A percentile compares a stretch with the other conserved stretches of the same genome.
Evolutionary conservation across 345 rosid species (phyloP).

Genomic region (Balakata baccata): DNA sequence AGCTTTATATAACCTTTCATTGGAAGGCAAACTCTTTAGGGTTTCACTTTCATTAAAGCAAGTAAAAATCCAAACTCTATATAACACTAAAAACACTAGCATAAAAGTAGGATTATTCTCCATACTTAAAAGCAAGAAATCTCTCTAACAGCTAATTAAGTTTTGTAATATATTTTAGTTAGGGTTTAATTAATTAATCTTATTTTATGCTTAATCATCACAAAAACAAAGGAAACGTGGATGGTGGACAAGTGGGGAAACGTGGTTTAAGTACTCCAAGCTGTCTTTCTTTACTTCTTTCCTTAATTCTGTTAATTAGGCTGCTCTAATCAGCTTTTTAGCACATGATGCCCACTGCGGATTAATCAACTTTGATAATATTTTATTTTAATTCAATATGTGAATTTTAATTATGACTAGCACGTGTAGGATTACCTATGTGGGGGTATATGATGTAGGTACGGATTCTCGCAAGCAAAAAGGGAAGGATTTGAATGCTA

Average conservation of each 20-base stretch:
- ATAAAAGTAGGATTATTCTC: conserved; percentile 34
- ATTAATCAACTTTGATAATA: neutral
- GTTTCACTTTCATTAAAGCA: conserved; percentile 33
- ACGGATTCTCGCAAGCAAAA: conserved; percentile 25
- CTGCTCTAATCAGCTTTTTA: conserved; percentile 28
- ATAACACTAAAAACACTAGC: conserved; percentile 9
- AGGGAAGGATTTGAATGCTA: neutral
- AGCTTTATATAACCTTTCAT: neutral
- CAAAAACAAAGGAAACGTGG: conserved; percentile 22
- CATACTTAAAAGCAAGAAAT: conserved; percentile 31
- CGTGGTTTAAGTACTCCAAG: too few relatives aligned
- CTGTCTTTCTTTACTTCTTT: conserved; percentile 27
- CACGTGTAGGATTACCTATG: conserved; percentile 21
- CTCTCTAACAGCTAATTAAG: conserved; percentile 48
- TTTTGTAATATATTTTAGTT: conserved; percentile 17
- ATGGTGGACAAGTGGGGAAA: conserved; percentile 36
- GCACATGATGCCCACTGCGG: conserved; percentile 49
- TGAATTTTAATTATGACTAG: too few relatives aligned
- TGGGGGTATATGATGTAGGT: conserved; percentile 16
- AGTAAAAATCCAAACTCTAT: conserved; percentile 3
- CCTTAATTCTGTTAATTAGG: neutral
- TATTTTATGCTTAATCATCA: conserved; percentile 25
- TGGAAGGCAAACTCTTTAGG: conserved; percentile 32
- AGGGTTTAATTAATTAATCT: conserved; percentile 16
- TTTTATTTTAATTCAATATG: too few relatives aligned